These are phyloP conservation scores for Bremia lactucae DNA, from an alignment of 352 stramenopile species.

Conservation along the genomic window DNA sequence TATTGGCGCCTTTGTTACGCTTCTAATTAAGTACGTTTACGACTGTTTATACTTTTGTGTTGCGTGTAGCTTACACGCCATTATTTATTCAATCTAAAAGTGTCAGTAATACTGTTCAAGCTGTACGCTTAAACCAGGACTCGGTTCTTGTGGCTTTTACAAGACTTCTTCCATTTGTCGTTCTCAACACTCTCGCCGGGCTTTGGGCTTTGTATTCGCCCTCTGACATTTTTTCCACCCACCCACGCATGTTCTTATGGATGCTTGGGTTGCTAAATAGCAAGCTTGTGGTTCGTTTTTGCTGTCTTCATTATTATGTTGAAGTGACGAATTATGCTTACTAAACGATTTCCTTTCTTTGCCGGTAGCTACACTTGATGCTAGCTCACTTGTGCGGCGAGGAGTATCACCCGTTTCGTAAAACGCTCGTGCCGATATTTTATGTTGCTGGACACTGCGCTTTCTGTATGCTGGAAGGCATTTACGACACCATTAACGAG, in stretches of 20 bases:
- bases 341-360: neutral
- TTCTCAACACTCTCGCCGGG: conserved; percentile 56
- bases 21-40: conserved; percentile 63
- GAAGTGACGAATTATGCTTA: neutral
- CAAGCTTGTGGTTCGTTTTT: conserved; percentile 69
- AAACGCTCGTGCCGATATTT: conserved; percentile 85
- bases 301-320: neutral
- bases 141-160: conserved; percentile 74
- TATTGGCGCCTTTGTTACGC: conserved; percentile 43
- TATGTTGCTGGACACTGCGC: conserved; percentile 76
- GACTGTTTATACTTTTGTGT: neutral
- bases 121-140: conserved; percentile 54
- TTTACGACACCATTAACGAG: conserved; percentile 78
- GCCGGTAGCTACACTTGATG: conserved; percentile 72
- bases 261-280: conserved; percentile 82
- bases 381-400: conserved; percentile 77
- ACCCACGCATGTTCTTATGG: conserved; percentile 79
- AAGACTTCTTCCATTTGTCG: conserved; percentile 60
- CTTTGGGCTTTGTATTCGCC: conserved; percentile 67
- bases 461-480: conserved; percentile 74
- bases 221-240: conserved; percentile 56
- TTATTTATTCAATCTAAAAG: conserved; percentile 15
- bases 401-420: conserved; percentile 84
- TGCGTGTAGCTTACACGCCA: neutral
- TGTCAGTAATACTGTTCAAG: conserved; percentile 57